Conservation (phyloP, 2,329 filamentous ascomycete species). For the Magnaporthiopsis rhizophila region DNA sequence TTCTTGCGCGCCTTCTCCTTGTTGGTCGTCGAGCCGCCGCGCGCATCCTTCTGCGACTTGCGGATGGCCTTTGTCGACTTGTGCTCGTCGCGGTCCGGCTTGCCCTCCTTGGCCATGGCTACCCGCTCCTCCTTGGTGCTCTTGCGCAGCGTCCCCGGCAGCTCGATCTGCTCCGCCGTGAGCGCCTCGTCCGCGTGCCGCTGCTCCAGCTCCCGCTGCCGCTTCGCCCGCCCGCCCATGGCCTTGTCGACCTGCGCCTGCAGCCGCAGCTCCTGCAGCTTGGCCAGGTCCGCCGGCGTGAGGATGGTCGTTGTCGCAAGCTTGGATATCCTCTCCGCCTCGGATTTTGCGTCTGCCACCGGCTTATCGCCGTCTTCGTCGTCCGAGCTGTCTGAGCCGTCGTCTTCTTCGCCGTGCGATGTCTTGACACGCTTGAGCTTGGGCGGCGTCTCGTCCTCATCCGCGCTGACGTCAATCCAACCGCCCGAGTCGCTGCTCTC, state of each 20-base stretch:
- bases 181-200: constrained; percentile 81
- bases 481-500: constrained; percentile 67
- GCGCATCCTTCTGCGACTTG: constrained; percentile 76
- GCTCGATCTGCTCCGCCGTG: constrained; percentile 87
- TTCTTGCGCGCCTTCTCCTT: constrained; percentile 95
- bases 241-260: constrained; percentile 63
- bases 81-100: constrained; percentile 69
- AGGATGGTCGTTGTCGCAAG: constrained; percentile 91
- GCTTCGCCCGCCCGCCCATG: constrained; percentile 29
- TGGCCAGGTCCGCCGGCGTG: constrained; percentile 91
- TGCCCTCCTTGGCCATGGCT: constrained; percentile 73
- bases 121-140: constrained; percentile 83
- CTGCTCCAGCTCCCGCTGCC: constrained; percentile 38
- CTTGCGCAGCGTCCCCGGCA: constrained; percentile 73
- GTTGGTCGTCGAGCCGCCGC: constrained; percentile 95
- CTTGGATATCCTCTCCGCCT: constrained; percentile 51
- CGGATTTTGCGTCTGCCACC: constrained; percentile 33
- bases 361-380: constrained; percentile 30
- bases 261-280: constrained; percentile 79
- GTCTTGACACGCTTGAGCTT: constrained; percentile 51
- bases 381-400: constrained; percentile 17
- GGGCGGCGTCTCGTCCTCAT: constrained; percentile 60
- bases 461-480: constrained; percentile 88
- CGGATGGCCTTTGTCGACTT: constrained; percentile 77
- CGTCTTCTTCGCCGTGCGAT: constrained; percentile 14